phyloP scores from a whole-genome alignment of 139 green algal genomes.

The Dunaliella primolecta region DNA sequence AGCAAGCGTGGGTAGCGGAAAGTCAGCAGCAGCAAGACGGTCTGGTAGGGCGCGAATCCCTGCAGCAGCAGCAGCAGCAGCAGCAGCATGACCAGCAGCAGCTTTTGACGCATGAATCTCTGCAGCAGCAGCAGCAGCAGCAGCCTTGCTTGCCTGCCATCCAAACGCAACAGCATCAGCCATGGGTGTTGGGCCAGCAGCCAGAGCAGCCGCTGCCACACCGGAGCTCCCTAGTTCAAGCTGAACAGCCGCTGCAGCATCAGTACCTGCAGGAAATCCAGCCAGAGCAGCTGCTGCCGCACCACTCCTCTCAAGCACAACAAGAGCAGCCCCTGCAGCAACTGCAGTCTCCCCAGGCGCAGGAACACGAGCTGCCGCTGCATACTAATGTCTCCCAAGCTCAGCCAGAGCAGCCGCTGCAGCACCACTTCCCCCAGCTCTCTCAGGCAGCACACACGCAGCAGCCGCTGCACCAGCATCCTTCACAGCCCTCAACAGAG shows the following conservation, averaged over 20 bases:
- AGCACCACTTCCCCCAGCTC: not conserved
- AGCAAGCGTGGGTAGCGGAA: not conserved
- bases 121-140: not conserved
- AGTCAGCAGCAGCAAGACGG: not conserved
- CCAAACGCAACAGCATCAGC: not conserved
- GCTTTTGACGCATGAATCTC: no score
- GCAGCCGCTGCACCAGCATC: no score
- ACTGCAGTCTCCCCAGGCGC: no score
- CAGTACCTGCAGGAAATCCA: not conserved
- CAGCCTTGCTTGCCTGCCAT: not conserved
- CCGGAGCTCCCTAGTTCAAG: no score
- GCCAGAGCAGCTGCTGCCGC: not conserved
- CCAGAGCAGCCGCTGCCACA: not conserved
- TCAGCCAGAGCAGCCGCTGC: not conserved
- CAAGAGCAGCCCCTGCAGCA: not conserved
- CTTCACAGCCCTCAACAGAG: no score
- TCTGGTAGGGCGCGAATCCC: no score
- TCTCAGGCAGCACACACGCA: no score
- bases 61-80: not conserved
- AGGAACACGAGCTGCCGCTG: no score
- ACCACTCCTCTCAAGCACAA: no score
- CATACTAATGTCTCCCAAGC: no score
- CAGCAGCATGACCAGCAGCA: not conserved
- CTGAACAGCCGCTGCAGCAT: conserved; percentile 1
- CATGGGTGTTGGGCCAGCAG: not conserved